Evolutionary conservation across 345 rosid genomes (phyloP).

Genomic region (Eucalyptus microcorys): DNA sequence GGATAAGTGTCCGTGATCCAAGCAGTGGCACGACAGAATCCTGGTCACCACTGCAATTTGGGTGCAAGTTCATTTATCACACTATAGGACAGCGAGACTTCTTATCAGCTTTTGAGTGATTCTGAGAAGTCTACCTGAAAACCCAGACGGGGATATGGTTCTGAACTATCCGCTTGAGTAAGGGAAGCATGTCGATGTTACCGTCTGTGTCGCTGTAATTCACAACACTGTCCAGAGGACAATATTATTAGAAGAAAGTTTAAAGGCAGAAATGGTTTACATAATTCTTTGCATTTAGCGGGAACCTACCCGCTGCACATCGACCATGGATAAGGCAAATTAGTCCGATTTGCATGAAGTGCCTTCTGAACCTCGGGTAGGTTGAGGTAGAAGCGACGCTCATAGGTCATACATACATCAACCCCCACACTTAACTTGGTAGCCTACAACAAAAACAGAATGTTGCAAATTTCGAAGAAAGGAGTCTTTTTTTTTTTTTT

Average conservation of each 20-base stretch:
- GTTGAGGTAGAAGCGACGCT: slow-evolving; percentile 60
- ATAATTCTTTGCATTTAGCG: neutral
- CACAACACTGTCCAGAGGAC: slow-evolving; percentile 28
- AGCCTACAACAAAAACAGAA: slow-evolving; percentile 21
- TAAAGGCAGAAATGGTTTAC: neutral
- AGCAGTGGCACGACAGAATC: slow-evolving; percentile 79
- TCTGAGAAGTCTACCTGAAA: slow-evolving; percentile 38
- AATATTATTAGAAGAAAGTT: neutral
- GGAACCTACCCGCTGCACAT: slow-evolving; percentile 65
- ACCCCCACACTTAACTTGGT: slow-evolving; percentile 70
- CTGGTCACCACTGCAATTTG: slow-evolving; percentile 61
- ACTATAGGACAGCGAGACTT: neutral
- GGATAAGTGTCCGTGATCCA: slow-evolving; percentile 66
- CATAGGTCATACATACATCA: slow-evolving; percentile 71
- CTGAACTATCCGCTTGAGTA: slow-evolving; percentile 56
- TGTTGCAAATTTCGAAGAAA: neutral
- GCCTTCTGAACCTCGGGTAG: slow-evolving; percentile 89
- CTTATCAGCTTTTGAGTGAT: neutral
- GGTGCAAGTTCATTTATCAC: neutral
- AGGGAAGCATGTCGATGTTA: slow-evolving; percentile 57
- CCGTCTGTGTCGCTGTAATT: slow-evolving; percentile 47
- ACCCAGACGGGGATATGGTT: slow-evolving; percentile 66
- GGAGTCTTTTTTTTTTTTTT: neutral
- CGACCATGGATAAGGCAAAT: slow-evolving; percentile 55
- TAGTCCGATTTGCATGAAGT: slow-evolving; percentile 78